These are phyloP conservation scores for Xylaria cubensis DNA, from an alignment of 495 filamentous ascomycete species.

Conservation along the genomic window DNA sequence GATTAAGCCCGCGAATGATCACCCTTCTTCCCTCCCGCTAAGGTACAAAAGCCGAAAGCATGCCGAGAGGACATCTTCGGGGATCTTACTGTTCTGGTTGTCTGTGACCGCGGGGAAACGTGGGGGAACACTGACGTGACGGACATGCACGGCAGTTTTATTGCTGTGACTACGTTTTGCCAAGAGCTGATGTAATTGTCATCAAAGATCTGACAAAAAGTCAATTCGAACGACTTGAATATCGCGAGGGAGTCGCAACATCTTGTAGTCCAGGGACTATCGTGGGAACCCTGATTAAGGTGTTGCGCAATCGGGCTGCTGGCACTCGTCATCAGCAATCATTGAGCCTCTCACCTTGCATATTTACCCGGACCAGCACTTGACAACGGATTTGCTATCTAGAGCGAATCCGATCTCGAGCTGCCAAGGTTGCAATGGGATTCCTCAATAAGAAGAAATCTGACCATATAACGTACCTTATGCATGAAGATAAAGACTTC, in stretches of 20 bases:
- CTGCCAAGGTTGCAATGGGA: not conserved
- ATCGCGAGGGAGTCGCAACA: not conserved
- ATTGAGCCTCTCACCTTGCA: constrained; percentile 11
- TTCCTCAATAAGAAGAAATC: not conserved
- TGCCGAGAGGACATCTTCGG: constrained; percentile 15
- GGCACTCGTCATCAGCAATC: constrained; percentile 12
- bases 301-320: constrained; percentile 21
- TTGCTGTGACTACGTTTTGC: not conserved
- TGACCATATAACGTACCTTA: not conserved
- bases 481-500: not conserved
- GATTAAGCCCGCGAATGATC: not conserved
- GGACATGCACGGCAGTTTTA: constrained; percentile 22
- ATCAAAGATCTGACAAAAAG: constrained; percentile 11
- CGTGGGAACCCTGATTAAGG: not conserved
- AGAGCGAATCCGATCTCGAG: constrained; percentile 4
- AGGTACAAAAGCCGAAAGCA: constrained; percentile 14
- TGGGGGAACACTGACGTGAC: constrained; percentile 16
- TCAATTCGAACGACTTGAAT: constrained; percentile 10
- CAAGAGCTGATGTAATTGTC: constrained; percentile 16
- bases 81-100: constrained; percentile 10
- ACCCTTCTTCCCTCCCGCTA: constrained; percentile 11
- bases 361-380: constrained; percentile 20
- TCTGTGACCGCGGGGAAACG: constrained; percentile 22
- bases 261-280: constrained; percentile 9
- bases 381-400: not conserved